Evolutionary conservation across 1,284 basidiomycete species (phyloP).

Genomic region (Grifola frondosa): DNA sequence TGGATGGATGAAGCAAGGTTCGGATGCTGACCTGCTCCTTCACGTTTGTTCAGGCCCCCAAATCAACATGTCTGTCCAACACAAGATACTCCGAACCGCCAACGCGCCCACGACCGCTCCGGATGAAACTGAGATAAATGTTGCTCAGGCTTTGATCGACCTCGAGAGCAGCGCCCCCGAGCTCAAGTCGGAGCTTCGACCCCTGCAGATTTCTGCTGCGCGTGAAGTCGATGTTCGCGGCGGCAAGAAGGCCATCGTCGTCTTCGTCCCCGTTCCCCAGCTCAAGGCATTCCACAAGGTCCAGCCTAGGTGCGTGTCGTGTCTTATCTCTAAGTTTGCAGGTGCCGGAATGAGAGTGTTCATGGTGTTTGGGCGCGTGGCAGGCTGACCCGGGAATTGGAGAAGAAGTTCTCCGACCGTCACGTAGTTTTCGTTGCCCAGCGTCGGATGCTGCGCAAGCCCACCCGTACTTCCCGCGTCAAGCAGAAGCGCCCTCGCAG

Average conservation of each 20-base stretch:
- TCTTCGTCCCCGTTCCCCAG: conserved; percentile 98
- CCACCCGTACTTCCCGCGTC: conserved; percentile 88
- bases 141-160: conserved; percentile 97
- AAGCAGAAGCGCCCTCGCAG: conserved; percentile 97
- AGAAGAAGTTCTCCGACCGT: conserved; percentile 99
- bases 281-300: conserved; percentile 99
- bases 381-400: conserved; percentile 96
- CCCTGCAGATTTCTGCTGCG: conserved; percentile 96
- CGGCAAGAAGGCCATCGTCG: conserved; percentile 98
- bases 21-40: conserved; percentile 47
- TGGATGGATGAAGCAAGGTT: conserved; percentile 39
- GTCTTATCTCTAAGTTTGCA: neutral
- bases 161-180: conserved; percentile 98
- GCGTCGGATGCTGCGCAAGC: conserved; percentile 98
- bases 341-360: conserved; percentile 3
- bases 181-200: conserved; percentile 94
- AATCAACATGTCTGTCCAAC: conserved; percentile 69
- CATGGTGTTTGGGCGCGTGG: conserved; percentile 1
- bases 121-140: conserved; percentile 88
- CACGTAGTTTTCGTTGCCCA: conserved; percentile 99
- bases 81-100: conserved; percentile 95
- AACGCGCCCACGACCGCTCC: conserved; percentile 90
- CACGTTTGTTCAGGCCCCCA: conserved; percentile 26
- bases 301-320: conserved; percentile 81
- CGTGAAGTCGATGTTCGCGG: conserved; percentile 99